phyloP scores from a whole-genome alignment of 495 filamentous ascomycete genomes.

The Paragyromitra xinjiangensis region DNA sequence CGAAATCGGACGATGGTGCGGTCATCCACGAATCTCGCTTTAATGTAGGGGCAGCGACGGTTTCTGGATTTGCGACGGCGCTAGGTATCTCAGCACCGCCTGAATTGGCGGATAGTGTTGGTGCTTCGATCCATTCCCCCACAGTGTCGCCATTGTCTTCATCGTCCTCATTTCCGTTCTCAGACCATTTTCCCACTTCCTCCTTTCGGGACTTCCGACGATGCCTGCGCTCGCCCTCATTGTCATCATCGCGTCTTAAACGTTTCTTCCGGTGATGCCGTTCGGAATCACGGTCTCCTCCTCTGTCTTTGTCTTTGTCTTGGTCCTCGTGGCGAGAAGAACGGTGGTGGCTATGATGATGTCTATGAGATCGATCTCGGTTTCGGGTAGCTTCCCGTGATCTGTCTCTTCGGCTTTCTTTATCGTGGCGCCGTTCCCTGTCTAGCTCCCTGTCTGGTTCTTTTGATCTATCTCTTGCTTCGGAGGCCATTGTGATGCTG shows the following conservation, averaged over 20 bases:
- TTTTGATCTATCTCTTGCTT: conserved; percentile 13
- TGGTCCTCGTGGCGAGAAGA: conserved; percentile 27
- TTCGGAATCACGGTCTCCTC: conserved; percentile 46
- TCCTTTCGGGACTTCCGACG: conserved; percentile 55
- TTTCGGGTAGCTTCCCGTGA: conserved; percentile 15
- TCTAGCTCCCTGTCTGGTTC: neutral
- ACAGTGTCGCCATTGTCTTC: conserved; percentile 57
- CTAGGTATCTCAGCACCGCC: conserved; percentile 60
- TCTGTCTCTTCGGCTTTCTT: conserved; percentile 19
- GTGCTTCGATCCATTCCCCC: conserved; percentile 61
- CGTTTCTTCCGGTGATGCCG: conserved; percentile 58
- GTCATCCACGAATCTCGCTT: conserved; percentile 95
- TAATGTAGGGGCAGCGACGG: conserved; percentile 57
- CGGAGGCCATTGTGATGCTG: conserved; percentile 28
- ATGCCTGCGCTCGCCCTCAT: conserved; percentile 58
- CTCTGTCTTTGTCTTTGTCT: conserved; percentile 15
- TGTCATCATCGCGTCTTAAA: conserved; percentile 61
- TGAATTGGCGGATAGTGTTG: conserved; percentile 63
- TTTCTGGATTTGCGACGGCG: conserved; percentile 47
- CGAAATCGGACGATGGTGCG: conserved; percentile 77
- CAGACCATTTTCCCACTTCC: conserved; percentile 25
- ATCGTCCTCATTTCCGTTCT: conserved; percentile 49
- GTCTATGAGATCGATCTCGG: conserved; percentile 36
- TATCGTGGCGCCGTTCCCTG: neutral
- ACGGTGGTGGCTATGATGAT: conserved; percentile 44